These are phyloP conservation scores for Rhodotorula kratochvilovae DNA, from an alignment of 768 basidiomycete species.

Conservation along the genomic window DNA sequence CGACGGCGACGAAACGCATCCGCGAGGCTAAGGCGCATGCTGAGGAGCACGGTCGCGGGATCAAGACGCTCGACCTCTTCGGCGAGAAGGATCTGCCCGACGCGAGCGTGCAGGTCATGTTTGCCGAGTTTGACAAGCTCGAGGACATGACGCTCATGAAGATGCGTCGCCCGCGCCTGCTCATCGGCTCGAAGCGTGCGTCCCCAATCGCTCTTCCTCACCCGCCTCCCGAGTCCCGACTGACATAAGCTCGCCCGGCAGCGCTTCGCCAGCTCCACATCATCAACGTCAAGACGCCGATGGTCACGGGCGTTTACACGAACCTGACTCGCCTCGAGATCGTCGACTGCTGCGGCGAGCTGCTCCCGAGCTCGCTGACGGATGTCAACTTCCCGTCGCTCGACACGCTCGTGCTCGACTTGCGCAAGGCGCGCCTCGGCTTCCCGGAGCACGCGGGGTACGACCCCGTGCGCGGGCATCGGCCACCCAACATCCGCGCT, in stretches of 20 bases:
- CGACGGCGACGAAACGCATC: neutral
- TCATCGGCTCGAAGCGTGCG: neutral
- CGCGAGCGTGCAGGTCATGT: neutral
- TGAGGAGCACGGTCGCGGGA: no score
- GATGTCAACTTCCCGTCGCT: neutral
- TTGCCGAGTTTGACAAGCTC: neutral
- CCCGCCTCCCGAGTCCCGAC: no score
- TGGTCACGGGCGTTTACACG: neutral
- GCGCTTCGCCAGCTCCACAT: neutral
- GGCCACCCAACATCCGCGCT: neutral
- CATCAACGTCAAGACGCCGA: neutral
- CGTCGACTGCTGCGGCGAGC: neutral
- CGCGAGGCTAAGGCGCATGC: neutral
- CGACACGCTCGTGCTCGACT: neutral
- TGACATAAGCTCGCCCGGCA: neutral
- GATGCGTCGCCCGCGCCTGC: neutral
- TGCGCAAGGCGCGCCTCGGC: neutral
- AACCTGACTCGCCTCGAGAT: neutral
- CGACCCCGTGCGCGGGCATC: neutral
- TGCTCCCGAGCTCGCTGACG: neutral
- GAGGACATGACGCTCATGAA: neutral
- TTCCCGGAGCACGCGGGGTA: no score
- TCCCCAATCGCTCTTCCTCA: no score
- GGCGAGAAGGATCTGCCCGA: neutral
- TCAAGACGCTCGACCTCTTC: neutral